These are phyloP conservation scores for Pleurotus tuber-regium DNA, from an alignment of 768 basidiomycete genomes.

Conservation along the genomic window DNA sequence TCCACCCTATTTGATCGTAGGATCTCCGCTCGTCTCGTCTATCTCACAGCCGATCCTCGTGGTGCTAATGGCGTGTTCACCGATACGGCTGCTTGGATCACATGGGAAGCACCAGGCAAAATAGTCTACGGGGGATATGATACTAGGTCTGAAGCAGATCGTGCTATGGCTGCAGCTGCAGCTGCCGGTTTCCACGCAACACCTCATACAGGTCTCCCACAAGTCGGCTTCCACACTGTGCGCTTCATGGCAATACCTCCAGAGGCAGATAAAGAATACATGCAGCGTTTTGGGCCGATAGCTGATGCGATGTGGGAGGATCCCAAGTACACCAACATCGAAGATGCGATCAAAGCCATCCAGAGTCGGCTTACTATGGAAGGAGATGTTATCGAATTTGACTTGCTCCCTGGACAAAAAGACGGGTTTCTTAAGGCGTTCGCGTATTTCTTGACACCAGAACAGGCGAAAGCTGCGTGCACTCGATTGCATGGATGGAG, in stretches of 20 bases:
- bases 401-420: constrained; percentile 50
- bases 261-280: constrained; percentile 31
- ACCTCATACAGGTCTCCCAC: constrained; percentile 56
- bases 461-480: constrained; percentile 52
- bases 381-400: constrained; percentile 36
- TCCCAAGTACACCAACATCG: constrained; percentile 35
- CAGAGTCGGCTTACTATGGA: constrained; percentile 36
- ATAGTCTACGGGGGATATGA: constrained; percentile 65
- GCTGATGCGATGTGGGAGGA: constrained; percentile 39
- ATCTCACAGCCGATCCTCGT: constrained; percentile 23
- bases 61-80: constrained; percentile 42
- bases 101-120: constrained; percentile 57
- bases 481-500: constrained; percentile 43
- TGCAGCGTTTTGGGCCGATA: constrained; percentile 33
- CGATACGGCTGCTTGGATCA: constrained; percentile 55
- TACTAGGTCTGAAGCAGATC: constrained; percentile 43
- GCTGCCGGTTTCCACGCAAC: constrained; percentile 37
- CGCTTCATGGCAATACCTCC: constrained; percentile 49
- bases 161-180: constrained; percentile 44
- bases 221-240: constrained; percentile 58
- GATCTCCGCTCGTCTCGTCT: constrained; percentile 40
- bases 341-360: constrained; percentile 35
- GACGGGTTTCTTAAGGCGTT: constrained; percentile 50
- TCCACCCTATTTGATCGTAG: constrained; percentile 31
- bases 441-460: constrained; percentile 51